These are phyloP conservation scores for Trichosanthes truncata DNA, from an alignment of 306 rosid genomes.

Conservation along the genomic window DNA sequence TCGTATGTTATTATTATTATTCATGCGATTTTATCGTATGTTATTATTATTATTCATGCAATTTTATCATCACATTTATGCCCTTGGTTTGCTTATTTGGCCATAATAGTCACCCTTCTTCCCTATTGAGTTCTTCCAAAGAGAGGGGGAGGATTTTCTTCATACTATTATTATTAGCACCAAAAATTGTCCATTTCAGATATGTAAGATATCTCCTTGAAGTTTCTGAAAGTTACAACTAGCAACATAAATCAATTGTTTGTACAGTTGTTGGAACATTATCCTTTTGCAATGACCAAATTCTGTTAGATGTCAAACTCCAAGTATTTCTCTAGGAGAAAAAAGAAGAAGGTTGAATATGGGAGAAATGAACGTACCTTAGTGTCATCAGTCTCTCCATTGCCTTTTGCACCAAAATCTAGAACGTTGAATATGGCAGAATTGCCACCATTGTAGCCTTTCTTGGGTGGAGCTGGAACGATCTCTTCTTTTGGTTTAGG, in stretches of 20 bases:
- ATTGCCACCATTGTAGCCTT: slow-evolving; percentile 21
- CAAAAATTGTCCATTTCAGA: neutral
- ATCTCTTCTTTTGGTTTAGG: slow-evolving; percentile 34
- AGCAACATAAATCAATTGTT: neutral
- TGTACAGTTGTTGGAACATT: neutral
- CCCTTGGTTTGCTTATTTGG: neutral
- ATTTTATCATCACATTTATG: neutral
- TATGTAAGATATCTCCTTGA: neutral
- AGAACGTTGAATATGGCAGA: slow-evolving; percentile 49
- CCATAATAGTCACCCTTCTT: neutral
- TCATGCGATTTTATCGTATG: neutral
- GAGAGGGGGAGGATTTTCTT: neutral
- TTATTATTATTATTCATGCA: neutral
- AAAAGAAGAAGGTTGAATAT: neutral
- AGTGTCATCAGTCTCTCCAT: slow-evolving; percentile 74
- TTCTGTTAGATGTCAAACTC: neutral
- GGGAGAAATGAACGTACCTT: slow-evolving; percentile 34
- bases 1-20: neutral
- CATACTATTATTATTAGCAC: neutral
- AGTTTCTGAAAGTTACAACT: neutral
- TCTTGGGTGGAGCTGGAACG: slow-evolving; percentile 37
- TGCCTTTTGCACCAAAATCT: slow-evolving; percentile 90
- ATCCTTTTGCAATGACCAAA: neutral
- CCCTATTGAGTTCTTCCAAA: neutral
- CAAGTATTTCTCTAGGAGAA: neutral